Evolutionary conservation across 2,329 filamentous ascomycete species (phyloP).

Genomic region (Paraphaeosphaeria minitans): DNA sequence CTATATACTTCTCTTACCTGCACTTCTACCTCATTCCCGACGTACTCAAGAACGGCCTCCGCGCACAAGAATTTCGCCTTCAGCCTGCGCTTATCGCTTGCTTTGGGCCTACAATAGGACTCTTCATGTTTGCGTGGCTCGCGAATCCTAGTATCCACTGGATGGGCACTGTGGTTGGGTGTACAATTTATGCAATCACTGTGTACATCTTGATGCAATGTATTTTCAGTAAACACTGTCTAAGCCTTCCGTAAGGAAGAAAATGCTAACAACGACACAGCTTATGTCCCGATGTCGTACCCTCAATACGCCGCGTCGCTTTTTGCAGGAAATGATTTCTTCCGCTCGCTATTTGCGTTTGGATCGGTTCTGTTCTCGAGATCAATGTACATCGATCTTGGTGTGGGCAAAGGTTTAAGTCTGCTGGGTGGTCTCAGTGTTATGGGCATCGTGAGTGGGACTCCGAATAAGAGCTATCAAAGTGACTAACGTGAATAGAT

Average conservation of each 20-base stretch:
- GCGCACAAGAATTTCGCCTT: conserved; percentile 20
- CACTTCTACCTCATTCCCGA: conserved; percentile 21
- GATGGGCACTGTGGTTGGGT: conserved; percentile 60
- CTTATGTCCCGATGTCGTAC: conserved; percentile 67
- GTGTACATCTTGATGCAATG: conserved; percentile 48
- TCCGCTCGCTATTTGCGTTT: conserved; percentile 60
- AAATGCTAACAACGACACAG: conserved; percentile 6
- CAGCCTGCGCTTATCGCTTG: conserved; percentile 17
- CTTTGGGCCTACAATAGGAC: conserved; percentile 18
- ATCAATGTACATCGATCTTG: conserved; percentile 62
- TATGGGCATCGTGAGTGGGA: conserved; percentile 51
- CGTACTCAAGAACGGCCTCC: conserved; percentile 18
- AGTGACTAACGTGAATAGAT: conserved; percentile 13
- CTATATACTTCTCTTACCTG: conserved; percentile 24
- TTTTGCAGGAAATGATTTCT: conserved; percentile 65
- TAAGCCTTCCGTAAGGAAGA: not conserved
- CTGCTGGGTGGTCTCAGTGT: conserved; percentile 56
- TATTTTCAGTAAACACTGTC: conserved; percentile 45
- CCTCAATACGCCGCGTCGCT: conserved; percentile 53
- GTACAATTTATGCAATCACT: conserved; percentile 50
- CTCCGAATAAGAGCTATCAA: not conserved
- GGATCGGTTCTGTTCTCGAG: conserved; percentile 62
- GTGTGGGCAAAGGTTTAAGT: conserved; percentile 61
- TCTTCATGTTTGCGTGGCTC: conserved; percentile 54
- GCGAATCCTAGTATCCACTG: conserved; percentile 65